These are phyloP conservation scores for Euphorbia celastroides DNA, from an alignment of 441 rosid species.

Conservation along the genomic window DNA sequence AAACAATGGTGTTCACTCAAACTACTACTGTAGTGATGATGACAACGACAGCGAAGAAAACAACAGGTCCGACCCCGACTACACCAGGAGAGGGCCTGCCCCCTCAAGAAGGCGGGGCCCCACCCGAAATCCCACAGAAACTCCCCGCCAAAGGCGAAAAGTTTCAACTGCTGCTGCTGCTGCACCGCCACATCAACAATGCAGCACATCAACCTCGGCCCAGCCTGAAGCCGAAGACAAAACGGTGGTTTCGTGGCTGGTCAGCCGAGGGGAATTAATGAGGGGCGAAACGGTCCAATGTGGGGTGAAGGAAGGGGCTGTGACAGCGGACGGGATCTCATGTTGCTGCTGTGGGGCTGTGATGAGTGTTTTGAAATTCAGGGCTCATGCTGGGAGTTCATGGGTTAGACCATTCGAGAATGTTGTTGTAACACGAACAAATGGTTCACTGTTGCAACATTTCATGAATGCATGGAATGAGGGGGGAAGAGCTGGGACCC, in stretches of 20 bases:
- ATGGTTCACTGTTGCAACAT: not conserved
- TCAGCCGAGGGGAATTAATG: not conserved
- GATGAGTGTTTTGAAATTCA: constrained; percentile 21
- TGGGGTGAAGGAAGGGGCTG: not conserved
- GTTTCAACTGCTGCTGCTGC: not conserved
- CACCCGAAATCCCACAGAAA: not conserved
- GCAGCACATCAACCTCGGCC: not conserved
- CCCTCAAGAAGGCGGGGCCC: not conserved
- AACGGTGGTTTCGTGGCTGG: constrained; percentile 22
- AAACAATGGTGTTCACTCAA: not conserved
- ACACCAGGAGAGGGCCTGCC: not conserved
- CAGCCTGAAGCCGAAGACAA: not conserved
- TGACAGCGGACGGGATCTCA: constrained; percentile 8
- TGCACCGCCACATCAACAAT: not conserved
- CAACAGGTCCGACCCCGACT: constrained; percentile 4
- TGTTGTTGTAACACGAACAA: not conserved
- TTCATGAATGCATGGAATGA: constrained; percentile 2
- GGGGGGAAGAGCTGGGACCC: not conserved
- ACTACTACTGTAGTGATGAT: not conserved
- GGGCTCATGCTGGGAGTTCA: constrained; percentile 17
- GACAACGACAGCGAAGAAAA: not conserved
- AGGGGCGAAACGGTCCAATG: not conserved
- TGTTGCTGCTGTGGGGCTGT: constrained; percentile 22
- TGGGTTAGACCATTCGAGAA: constrained; percentile 11
- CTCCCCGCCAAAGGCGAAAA: not conserved